A percentile compares a stretch with the other conserved stretches of the same genome.
Evolutionary conservation across 177 flowering plant genomes (phyloP).

Genomic region (Telopea speciosissima): DNA sequence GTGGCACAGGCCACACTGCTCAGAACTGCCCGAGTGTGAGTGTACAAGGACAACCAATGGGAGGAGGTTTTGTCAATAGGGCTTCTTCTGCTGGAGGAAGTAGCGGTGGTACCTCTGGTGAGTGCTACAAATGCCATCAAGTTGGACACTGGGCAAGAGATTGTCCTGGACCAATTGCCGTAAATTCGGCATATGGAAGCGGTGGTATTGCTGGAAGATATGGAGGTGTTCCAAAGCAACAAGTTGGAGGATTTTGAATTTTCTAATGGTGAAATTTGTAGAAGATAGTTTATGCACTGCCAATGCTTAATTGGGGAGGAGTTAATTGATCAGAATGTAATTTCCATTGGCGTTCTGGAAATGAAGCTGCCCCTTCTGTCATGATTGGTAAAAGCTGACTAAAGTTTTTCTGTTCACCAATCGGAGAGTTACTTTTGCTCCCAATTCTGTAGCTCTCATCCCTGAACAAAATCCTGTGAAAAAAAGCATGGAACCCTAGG

Average conservation of each 20-base stretch:
- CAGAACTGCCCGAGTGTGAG: slow-evolving; percentile 50
- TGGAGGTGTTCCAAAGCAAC: slow-evolving; percentile 32
- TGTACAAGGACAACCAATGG: slow-evolving; percentile 30
- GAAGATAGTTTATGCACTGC: slow-evolving; percentile 1
- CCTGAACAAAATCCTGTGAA: neutral
- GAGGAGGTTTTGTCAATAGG: slow-evolving; percentile 27
- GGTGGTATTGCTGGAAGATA: slow-evolving; percentile 23
- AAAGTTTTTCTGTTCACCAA: neutral
- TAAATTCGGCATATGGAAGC: slow-evolving; percentile 48
- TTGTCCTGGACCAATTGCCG: slow-evolving; percentile 45
- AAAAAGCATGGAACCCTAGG: neutral
- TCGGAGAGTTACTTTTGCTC: neutral
- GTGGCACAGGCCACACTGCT: slow-evolving; percentile 46
- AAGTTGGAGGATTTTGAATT: slow-evolving; percentile 32
- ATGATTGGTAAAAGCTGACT: neutral
- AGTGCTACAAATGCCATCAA: slow-evolving; percentile 73
- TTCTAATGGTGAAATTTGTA: slow-evolving; percentile 2
- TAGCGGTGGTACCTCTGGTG: slow-evolving; percentile 28
- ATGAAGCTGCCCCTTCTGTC: no score
- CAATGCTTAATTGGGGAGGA: neutral
- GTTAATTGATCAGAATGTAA: neutral
- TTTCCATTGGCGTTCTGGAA: neutral
- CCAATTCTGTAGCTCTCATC: neutral
- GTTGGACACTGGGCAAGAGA: slow-evolving; percentile 85
- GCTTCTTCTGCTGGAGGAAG: slow-evolving; percentile 23